Evolutionary conservation across 306 rosid genomes (phyloP), one percentile per base, ranked within the genome.

Genomic region (Inga leiocalycina): DNA sequence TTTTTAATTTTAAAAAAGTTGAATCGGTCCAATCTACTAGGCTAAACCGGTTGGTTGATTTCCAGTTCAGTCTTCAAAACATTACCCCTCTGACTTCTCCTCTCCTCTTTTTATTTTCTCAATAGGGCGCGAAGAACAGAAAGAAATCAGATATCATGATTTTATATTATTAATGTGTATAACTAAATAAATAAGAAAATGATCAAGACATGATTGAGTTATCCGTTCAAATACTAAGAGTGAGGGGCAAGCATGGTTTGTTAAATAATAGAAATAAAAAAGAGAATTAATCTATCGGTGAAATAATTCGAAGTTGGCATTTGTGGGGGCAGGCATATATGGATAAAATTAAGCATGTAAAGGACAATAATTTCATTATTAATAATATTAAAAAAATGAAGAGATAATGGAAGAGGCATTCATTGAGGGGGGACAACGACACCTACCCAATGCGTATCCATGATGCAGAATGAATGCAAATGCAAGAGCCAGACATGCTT

Each of bases 401-500:
- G 70, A 65, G n/a, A 77, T 62, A 22, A 4, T 44, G 76, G 71
- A 51, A 75, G 65, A 34, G 44, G 48, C 83, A 83, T 81, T 84
- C 59, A 86, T 83, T 68, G 68, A 56, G 89, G 90, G 30, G 30
- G 77, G 86, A 81, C 89, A 79, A 41, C 54, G 86, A 71, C 87
- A 89, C 69, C 57, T n/a, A 79, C 61, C 61, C 78, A 70, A 88
- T 84, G 70, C 77, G 71, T 19, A 46, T 77, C 82, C 81, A 74
- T 84, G 22, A 70, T 83, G 82, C 82, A 81, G 22, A 32, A 81
- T 88, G 76, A 89, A 88, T 86, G 91, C 91, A 81, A 89, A 88
- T 86, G 91, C 91, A 81, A 64, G 84, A 83, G 71, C 84, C 86
- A 91, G 81, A 83, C 86, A 85, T 81, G 81, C 88, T 76, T 39